Base-by-base conservation (phyloP, 192 early-diverging fungal genomes). In the Phlyctochytrium planicorne region DNA sequence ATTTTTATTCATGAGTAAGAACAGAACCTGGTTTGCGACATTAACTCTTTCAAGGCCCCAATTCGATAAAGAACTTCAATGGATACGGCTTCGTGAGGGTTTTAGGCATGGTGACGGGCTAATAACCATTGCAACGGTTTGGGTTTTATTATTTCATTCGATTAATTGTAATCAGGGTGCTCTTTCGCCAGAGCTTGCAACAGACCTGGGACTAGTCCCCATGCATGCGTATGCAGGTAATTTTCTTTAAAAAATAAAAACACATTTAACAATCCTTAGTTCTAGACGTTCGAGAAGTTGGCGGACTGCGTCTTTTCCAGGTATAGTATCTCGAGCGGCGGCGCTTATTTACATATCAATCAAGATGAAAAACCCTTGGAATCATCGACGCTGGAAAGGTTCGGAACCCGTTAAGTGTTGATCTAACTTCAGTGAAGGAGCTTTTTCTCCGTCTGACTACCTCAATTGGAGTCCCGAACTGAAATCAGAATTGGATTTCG, bases 151-250 rank as follows among this genome's bases (percentile, higher is more conserved):
- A 31, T 31, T 62, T 74, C 16, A 14, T 24, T n/a, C 36, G 2
- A 17, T 53, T 59, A 23, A 12, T 68, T 29, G 23, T 23, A n/a
- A n/a, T n/a, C 14, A 79, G 78, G 67, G 93, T 30, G 78, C 89
- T 34, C 84, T 93, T 82, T 68, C 75, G 23, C 83, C 85, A 30
- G 87, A 84, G 30, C 75, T 80, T 27, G 90, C 91, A 0, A 78
- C 79, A 17, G 70, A 71, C 24, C 67, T 91, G 25, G 95, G 93
- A 1, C 75, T 97, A 30, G 91, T 97, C 0, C 84, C 91, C 1
- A 90, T 89, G n/a, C 95, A 97, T 69, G 91, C 93, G 0, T 97
- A 97, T 68, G 93, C 95, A 0, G 87, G 86, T 77, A 67, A 71
- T 52, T 71, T 75, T 2, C 30, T 37, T 36, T 50, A 30, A 24